phyloP scores from a whole-genome alignment of 768 basidiomycete species.

The Pisolithus microcarpus region DNA sequence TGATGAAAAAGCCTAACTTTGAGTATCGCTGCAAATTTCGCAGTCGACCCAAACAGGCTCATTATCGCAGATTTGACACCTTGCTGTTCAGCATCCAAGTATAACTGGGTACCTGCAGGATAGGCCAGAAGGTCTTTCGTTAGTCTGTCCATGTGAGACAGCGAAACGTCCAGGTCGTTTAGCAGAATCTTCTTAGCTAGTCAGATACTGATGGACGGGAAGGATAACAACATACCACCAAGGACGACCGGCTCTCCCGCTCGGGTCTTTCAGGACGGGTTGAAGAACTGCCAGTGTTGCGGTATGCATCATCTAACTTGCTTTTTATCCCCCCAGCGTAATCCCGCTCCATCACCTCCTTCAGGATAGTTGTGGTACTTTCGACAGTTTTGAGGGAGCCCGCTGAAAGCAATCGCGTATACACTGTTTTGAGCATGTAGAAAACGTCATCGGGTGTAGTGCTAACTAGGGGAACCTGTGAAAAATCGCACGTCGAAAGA shows the following conservation, averaged over 20 bases:
- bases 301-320: slow-evolving; percentile 86
- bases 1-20: slow-evolving; percentile 44
- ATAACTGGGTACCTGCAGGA: slow-evolving; percentile 57
- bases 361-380: slow-evolving; percentile 53
- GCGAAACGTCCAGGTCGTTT: slow-evolving; percentile 92
- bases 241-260: slow-evolving; percentile 68
- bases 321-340: slow-evolving; percentile 74
- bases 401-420: slow-evolving; percentile 70
- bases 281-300: slow-evolving; percentile 37
- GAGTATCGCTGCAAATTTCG: slow-evolving; percentile 64
- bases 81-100: slow-evolving; percentile 49
- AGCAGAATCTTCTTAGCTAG: slow-evolving; percentile 57
- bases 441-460: slow-evolving; percentile 92
- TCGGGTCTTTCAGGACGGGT: slow-evolving; percentile 69
- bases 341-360: slow-evolving; percentile 74
- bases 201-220: neutral
- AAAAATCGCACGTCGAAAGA: slow-evolving; percentile 66
- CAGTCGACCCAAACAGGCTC: slow-evolving; percentile 45
- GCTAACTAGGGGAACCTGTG: slow-evolving; percentile 55
- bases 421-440: slow-evolving; percentile 85
- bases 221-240: slow-evolving; percentile 57
- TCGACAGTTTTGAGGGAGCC: slow-evolving; percentile 58
- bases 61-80: slow-evolving; percentile 42
- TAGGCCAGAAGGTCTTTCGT: slow-evolving; percentile 55
- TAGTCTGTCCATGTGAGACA: slow-evolving; percentile 81